Evolutionary conservation across 805 yeast genomes (phyloP), one percentile per base, ranked within the genome.

Genomic region (Wickerhamiella parazyma): DNA sequence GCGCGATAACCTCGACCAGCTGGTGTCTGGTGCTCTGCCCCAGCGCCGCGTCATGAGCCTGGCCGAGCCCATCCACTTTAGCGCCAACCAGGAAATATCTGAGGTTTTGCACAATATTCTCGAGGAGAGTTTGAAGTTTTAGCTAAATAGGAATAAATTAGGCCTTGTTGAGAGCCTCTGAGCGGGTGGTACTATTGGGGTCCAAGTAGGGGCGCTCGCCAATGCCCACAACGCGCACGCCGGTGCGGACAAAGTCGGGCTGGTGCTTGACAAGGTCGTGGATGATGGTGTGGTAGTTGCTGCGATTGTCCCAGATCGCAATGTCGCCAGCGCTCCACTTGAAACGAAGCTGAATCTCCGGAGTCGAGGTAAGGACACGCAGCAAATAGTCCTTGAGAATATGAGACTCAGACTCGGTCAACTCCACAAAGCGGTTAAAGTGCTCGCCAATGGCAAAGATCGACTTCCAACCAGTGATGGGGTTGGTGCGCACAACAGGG

Each of bases 401-500:
- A 33, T 67, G 68, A 12, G 71, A 64, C 58, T 75, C 80, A 40
- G 62, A 71, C 21, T 68, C 67, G 7, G 34, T 22, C 39, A 61
- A 70, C 20, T 68, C 67, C 67, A 67, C 66, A 14, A 36, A 36
- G 18, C 25, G 22, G 28, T 36, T 22, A 36, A 36, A 36, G 68
- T 67, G 66, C 20, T 65, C 60, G 39, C 75, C 65, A 59, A 73
- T 74, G 33, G 74, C 73, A 47, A 62, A 75, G 49, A 75, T 59
- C 1, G 76, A 62, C 57, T 76, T 76, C 72, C 75, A 68, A 35
- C 79, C 79, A 20, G 80, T 75, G 12, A 70, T 76, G 9, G 82
- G 81, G 51, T 77, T 77, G 26, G 79, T 73, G 61, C 80, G 69
- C 31, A 76, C 69, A 21, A 76, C 49, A 4, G 80, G 80, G 57